Evolutionary conservation across 2,329 filamentous ascomycete genomes (phyloP), one percentile per base, ranked within the genome.

Genomic region (Colletotrichum caudatum): DNA sequence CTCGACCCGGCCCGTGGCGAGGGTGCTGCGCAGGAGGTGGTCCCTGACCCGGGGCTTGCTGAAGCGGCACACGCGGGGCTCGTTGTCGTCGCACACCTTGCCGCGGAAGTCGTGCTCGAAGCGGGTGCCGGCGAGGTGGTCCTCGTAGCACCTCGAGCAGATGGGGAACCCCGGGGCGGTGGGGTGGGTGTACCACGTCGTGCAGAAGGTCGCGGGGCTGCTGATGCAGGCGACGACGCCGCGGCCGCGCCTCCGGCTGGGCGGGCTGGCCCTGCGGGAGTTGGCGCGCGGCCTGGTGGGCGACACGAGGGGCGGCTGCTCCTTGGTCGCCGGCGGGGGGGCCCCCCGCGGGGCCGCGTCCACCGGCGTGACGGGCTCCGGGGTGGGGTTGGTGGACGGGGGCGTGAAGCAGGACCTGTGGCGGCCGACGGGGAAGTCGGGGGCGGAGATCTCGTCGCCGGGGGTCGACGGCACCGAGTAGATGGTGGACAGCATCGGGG

Each of bases 91-190:
- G 41, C 72, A 72, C 0, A 72, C 64, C 2, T 71, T 66, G 9
- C 66, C 73, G 0, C 51, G 58, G 61, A 84, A 84, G 0, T 74
- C 67, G 44, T 73, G 48, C 7, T 76, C 56, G 66, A 82, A 79
- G 1, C 39, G 66, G 0, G 79, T 80, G 5, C 76, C 63, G 68
- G 76, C 77, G n/a, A 84, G 80, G 37, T 80, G 66, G 63, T 82
- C 78, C 8, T 79, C 76, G 64, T 82, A 83, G 74, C 83, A 84
- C 3, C 78, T 73, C 2, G 80, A 78, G 70, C 82, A 84, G 60
- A 84, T 76, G 2, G 75, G 56, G 26, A 78, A 82, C 1, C 77
- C 74, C 0, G 81, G 79, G 0, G 78, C 78, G 1, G 73, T 66
- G 0, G 77, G 69, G 50, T 84, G 81, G 3, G 74, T 75, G 73